Evolutionary conservation across 169 alveolate genomes (phyloP).

Genomic region (Hepatocystis sp.): DNA sequence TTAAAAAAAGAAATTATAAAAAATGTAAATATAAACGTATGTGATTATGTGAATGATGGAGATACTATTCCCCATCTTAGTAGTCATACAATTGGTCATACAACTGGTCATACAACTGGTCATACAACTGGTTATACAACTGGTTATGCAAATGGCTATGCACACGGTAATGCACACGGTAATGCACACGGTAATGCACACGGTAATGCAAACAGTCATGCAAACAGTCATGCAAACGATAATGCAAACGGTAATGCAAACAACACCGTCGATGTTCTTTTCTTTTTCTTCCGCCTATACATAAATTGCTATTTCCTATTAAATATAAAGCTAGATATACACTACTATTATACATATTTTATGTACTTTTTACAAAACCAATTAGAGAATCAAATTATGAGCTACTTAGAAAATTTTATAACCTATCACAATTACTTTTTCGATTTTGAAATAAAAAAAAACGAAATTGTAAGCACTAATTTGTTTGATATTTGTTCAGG

Average conservation of each 20-base stretch:
- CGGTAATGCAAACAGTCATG: too few relatives aligned
- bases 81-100: not conserved
- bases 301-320: conserved; percentile 51
- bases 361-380: conserved; percentile 21
- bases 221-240: too few relatives aligned
- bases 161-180: too few relatives aligned
- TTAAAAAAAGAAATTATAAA: conserved; percentile 29
- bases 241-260: not conserved
- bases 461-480: conserved; percentile 6
- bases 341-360: conserved; percentile 28
- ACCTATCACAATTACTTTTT: conserved; percentile 19
- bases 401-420: conserved; percentile 25
- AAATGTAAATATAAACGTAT: conserved; percentile 18
- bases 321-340: conserved; percentile 47
- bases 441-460: not conserved
- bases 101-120: too few relatives aligned
- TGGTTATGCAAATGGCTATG: too few relatives aligned
- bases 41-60: conserved; percentile 3
- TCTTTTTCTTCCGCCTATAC: conserved; percentile 53
- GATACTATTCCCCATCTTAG: too few relatives aligned
- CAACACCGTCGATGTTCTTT: not conserved
- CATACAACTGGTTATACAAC: too few relatives aligned
- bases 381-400: not conserved
- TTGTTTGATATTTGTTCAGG: conserved; percentile 17
- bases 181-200: too few relatives aligned